These are phyloP conservation scores for Aspergillus brunneoviolaceus DNA, from an alignment of 2,329 filamentous ascomycete genomes.

Conservation along the genomic window DNA sequence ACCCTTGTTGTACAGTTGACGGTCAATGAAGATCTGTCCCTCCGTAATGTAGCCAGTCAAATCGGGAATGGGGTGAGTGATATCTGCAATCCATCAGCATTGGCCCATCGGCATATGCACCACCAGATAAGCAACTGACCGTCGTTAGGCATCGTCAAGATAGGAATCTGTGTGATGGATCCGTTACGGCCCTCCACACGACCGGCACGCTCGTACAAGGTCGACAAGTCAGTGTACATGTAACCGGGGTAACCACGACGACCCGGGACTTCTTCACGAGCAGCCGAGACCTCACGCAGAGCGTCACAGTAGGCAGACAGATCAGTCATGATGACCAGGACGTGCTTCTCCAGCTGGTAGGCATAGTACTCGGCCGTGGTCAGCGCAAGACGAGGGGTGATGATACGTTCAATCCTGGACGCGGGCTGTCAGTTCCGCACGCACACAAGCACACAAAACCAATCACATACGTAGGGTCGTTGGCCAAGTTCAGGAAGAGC, in stretches of 20 bases:
- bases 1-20: slow-evolving; percentile 90
- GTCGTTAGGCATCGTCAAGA: slow-evolving; percentile 99
- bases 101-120: not conserved
- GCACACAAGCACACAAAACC: not conserved
- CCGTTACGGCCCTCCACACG: slow-evolving; percentile 96
- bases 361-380: slow-evolving; percentile 99
- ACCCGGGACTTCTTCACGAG: slow-evolving; percentile 97
- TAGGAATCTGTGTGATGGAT: slow-evolving; percentile 98
- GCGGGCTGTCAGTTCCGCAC: slow-evolving; percentile 6
- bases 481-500: slow-evolving; percentile 97
- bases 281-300: slow-evolving; percentile 95
- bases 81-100: slow-evolving; percentile 57
- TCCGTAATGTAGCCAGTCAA: slow-evolving; percentile 99
- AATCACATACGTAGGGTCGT: slow-evolving; percentile 83
- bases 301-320: slow-evolving; percentile 98
- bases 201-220: slow-evolving; percentile 98
- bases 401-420: slow-evolving; percentile 93
- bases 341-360: slow-evolving; percentile 99
- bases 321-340: slow-evolving; percentile 97
- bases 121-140: slow-evolving; percentile 49
- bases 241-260: slow-evolving; percentile 99
- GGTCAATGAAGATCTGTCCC: slow-evolving; percentile 97
- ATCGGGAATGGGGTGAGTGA: slow-evolving; percentile 98
- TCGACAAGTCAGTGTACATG: slow-evolving; percentile 99
- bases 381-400: slow-evolving; percentile 94